These are phyloP conservation scores for Candida berthetii DNA, from an alignment of 805 yeast species.

Conservation along the genomic window DNA sequence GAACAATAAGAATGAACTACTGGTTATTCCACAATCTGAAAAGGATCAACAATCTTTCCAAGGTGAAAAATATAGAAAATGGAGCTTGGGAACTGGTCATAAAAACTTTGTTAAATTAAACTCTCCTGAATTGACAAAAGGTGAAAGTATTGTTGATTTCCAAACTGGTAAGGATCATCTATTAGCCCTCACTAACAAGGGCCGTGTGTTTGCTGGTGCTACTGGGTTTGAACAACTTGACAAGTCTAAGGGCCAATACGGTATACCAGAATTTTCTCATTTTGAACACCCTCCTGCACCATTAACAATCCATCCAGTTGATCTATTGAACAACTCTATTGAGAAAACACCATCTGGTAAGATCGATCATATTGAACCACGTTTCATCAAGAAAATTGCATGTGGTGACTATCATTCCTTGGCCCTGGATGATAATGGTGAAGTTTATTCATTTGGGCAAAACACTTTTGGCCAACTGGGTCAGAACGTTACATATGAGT, in stretches of 20 bases:
- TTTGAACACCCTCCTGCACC: slow-evolving; percentile 47
- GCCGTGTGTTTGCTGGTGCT: slow-evolving; percentile 56
- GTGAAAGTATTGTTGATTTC: slow-evolving; percentile 46
- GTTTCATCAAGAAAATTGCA: slow-evolving; percentile 55
- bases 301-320: slow-evolving; percentile 46
- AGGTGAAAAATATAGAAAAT: slow-evolving; percentile 6
- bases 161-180: slow-evolving; percentile 65
- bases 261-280: slow-evolving; percentile 68
- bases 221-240: slow-evolving; percentile 40
- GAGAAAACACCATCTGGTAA: slow-evolving; percentile 10
- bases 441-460: slow-evolving; percentile 81
- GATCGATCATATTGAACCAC: slow-evolving; percentile 19
- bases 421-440: slow-evolving; percentile 61
- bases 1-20: slow-evolving; percentile 26
- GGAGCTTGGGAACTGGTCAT: slow-evolving; percentile 7
- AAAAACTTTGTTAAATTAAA: neutral
- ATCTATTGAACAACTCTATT: slow-evolving; percentile 45
- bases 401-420: slow-evolving; percentile 72
- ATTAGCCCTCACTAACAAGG: slow-evolving; percentile 51
- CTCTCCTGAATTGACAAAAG: slow-evolving; percentile 17
- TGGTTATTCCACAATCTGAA: slow-evolving; percentile 24
- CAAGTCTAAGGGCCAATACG: slow-evolving; percentile 73
- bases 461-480: slow-evolving; percentile 86
- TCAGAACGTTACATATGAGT: slow-evolving; percentile 53
- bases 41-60: slow-evolving; percentile 5